Evolutionary conservation across 2,329 filamentous ascomycete genomes (phyloP), one percentile per base, ranked within the genome.

Genomic region (Penicillium occitanis): DNA sequence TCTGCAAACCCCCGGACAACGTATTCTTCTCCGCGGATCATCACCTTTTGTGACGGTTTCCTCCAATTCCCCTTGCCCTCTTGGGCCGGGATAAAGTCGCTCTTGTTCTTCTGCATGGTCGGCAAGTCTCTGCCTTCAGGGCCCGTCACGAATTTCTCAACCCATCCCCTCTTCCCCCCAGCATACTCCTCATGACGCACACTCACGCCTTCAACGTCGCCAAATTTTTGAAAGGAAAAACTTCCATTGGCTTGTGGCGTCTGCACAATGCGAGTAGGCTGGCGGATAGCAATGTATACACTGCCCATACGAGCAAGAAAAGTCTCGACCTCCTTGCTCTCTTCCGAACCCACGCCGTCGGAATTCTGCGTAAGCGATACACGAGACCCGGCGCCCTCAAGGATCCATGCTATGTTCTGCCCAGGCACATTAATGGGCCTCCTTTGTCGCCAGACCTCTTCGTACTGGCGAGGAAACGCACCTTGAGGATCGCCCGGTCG

Each of bases 1-100:
- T 65, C 65, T 19, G 53, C 46, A 60, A 66, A 66, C 14, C 65
- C 65, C 11, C 65, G 65, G 3, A 66, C 65, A n/a, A 66, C 65
- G 25, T 66, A 66, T 19, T 66, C 65, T 50, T 66, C 65, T 3
- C 65, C 65, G 8, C 65, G 65, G 13, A 66, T 63, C 44, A 37
- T 44, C 37, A 66, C 65, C 44, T 51, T 51, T 22, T 66, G 53
- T 8, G 42, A 58, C n/a, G 65, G 65, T 44, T 63, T 66, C 33
- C 65, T 57, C 65, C 65, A 66, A 19, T 66, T 66, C 1, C 60
- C 60, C 25, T 66, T 66, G n/a, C 65, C 65, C 44, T 66, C 65
- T 46, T 55, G 44, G 28, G 65, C 61, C 4, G 33, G 40, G 22
- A 28, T n/a, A 22, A 66, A 66, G 13, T 66, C 65, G 46, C 35